phyloP scores from a whole-genome alignment of 805 yeast species.

The Naumovozyma dairenensis region DNA sequence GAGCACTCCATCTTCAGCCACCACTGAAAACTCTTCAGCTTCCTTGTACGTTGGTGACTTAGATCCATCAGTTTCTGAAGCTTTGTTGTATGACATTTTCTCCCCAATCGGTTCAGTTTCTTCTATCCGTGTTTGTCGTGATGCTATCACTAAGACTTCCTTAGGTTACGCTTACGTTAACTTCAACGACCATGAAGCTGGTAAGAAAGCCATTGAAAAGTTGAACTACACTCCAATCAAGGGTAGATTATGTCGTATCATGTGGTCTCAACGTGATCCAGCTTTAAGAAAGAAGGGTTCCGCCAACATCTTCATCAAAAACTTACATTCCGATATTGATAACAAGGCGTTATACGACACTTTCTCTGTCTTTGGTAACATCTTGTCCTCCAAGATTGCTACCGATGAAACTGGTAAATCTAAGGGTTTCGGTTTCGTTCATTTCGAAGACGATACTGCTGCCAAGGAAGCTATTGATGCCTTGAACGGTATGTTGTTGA shows the following conservation, averaged over 20 bases:
- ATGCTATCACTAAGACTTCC: constrained; percentile 92
- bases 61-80: constrained; percentile 87
- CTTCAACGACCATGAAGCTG: constrained; percentile 82
- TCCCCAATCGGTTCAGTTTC: constrained; percentile 92
- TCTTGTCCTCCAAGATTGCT: constrained; percentile 94
- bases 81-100: constrained; percentile 87
- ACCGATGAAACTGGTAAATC: constrained; percentile 85
- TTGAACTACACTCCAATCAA: constrained; percentile 89
- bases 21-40: constrained; percentile 42
- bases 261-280: constrained; percentile 99
- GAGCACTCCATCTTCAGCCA: constrained; percentile 18
- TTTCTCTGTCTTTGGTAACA: constrained; percentile 91
- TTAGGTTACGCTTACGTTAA: constrained; percentile 98
- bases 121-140: constrained; percentile 97
- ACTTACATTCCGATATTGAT: constrained; percentile 95
- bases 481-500: constrained; percentile 96
- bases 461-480: constrained; percentile 93
- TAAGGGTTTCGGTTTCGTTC: constrained; percentile 96
- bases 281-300: constrained; percentile 88
- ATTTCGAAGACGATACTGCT: constrained; percentile 85
- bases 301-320: constrained; percentile 96
- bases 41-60: constrained; percentile 97
- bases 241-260: constrained; percentile 96
- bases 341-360: constrained; percentile 98
- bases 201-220: constrained; percentile 88